phyloP scores from a whole-genome alignment of 2,329 filamentous ascomycete species.

The Colletotrichum salicis region DNA sequence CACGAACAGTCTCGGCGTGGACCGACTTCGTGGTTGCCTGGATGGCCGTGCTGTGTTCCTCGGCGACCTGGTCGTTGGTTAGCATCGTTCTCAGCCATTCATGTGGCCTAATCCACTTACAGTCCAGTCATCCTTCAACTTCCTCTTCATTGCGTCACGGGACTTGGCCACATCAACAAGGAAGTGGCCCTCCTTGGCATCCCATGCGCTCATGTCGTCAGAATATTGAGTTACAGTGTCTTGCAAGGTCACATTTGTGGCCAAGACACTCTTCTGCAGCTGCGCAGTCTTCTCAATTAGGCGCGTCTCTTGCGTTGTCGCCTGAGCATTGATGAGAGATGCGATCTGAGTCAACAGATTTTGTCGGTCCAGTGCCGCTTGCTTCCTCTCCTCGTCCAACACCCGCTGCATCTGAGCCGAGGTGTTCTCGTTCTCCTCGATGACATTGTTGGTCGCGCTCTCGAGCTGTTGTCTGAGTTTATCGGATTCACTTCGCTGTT shows the following conservation, averaged over 20 bases:
- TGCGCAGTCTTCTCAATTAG: conserved; percentile 70
- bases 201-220: conserved; percentile 80
- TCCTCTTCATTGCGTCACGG: conserved; percentile 80
- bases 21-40: conserved; percentile 86
- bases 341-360: conserved; percentile 81
- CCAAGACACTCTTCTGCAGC: conserved; percentile 72
- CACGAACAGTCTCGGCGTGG: conserved; percentile 88
- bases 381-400: conserved; percentile 79
- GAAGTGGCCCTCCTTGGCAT: conserved; percentile 73
- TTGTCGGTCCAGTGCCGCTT: conserved; percentile 78
- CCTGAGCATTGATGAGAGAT: conserved; percentile 78
- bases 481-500: conserved; percentile 82
- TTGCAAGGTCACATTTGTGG: conserved; percentile 73
- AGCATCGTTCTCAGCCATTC: conserved; percentile 56
- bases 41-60: conserved; percentile 84
- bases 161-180: conserved; percentile 78
- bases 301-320: conserved; percentile 77
- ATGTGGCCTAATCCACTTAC: conserved; percentile 68
- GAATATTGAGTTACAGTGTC: conserved; percentile 73
- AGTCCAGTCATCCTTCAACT: conserved; percentile 87
- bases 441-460: conserved; percentile 73
- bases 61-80: conserved; percentile 67
- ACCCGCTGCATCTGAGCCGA: conserved; percentile 74
- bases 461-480: conserved; percentile 77
- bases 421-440: conserved; percentile 74